Evolutionary conservation across 2,329 filamentous ascomycete genomes (phyloP).

Genomic region (Fusarium buxicola): DNA sequence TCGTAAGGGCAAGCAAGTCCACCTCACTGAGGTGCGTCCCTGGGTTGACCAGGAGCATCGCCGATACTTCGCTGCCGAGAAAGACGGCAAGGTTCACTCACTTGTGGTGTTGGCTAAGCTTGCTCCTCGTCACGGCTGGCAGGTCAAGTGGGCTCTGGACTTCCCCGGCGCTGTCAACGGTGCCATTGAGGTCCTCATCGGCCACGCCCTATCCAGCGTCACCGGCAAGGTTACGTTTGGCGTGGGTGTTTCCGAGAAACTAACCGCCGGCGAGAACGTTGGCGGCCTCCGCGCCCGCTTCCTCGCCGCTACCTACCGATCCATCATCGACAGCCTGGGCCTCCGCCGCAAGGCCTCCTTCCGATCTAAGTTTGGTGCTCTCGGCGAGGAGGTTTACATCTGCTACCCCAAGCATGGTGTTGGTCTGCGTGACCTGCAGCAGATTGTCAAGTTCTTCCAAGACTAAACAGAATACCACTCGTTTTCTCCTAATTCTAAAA

Average conservation of each 20-base stretch:
- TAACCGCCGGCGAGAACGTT: conserved; percentile 84
- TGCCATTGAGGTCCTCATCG: conserved; percentile 85
- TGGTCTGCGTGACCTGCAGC: conserved; percentile 82
- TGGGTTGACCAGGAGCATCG: conserved; percentile 88
- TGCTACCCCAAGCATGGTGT: conserved; percentile 90
- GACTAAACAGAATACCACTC: conserved; percentile 59
- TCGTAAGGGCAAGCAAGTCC: conserved; percentile 87
- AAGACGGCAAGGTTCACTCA: conserved; percentile 77
- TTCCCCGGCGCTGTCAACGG: conserved; percentile 90
- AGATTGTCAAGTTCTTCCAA: conserved; percentile 92
- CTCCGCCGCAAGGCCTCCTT: conserved; percentile 89
- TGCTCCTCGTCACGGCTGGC: conserved; percentile 84
- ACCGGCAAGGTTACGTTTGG: conserved; percentile 82
- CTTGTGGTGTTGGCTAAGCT: conserved; percentile 88
- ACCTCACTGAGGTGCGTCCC: conserved; percentile 88
- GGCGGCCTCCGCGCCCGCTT: conserved; percentile 84
- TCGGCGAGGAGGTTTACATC: conserved; percentile 87
- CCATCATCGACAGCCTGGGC: conserved; percentile 83
- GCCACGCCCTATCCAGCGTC: conserved; percentile 70
- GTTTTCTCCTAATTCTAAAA: not conserved
- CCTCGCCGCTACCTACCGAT: conserved; percentile 83
- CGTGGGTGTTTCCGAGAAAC: conserved; percentile 78
- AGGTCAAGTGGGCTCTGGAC: conserved; percentile 96
- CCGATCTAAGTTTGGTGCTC: conserved; percentile 87
- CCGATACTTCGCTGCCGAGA: conserved; percentile 85